Base-by-base conservation (phyloP, 495 filamentous ascomycete genomes). In the Trichocladium antarcticum region DNA sequence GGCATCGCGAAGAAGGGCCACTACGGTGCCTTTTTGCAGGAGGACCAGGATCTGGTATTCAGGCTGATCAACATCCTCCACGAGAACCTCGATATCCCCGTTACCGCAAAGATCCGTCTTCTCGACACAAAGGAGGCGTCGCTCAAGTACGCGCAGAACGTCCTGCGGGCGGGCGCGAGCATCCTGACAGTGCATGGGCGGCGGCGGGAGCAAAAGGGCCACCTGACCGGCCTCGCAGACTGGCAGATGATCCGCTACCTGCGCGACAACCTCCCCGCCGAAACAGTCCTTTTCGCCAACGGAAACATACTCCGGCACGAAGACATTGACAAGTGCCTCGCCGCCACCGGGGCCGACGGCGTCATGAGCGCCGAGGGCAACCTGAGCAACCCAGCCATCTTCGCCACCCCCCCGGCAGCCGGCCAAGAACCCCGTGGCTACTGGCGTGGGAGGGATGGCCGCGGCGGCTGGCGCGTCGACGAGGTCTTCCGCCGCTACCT, bases 291-390 rank as follows among this genome's bases (percentile, higher is more conserved):
- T 8, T 95, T 99, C 60, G 89, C 92, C 12, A 99, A 99, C 61
- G 92, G 92, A 14, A 97, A 97, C 57, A 84, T 94, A 29, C 74
- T 99, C 49, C 81, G 82, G 63, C 74, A 85, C 47, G 83, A 76
- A 1, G 93, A 97, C 62, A 68, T 97, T n/a, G 75, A 80, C 29
- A 62, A 62, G 28, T 99, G 92, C 58, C 67, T 97, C 12, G 74
- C 79, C 50, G 83, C 71, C n/a, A 98, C 92, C 0, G 87, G 87
- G 12, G 90, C 81, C 1, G 92, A 98, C 64, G 92, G 76, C 12
- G 83, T 98, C 28, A 97, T 98, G 92, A 87, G 80, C 52, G 92
- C 92, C 1, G 92, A 98, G 58, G 90, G 88, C 1, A 95, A 94
- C 57, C 74, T 98, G 1, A 85, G 83, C 55, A 89, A 98, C 61